These are phyloP conservation scores for Diaporthe citriasiana DNA, from an alignment of 2,329 filamentous ascomycete genomes.

Conservation along the genomic window DNA sequence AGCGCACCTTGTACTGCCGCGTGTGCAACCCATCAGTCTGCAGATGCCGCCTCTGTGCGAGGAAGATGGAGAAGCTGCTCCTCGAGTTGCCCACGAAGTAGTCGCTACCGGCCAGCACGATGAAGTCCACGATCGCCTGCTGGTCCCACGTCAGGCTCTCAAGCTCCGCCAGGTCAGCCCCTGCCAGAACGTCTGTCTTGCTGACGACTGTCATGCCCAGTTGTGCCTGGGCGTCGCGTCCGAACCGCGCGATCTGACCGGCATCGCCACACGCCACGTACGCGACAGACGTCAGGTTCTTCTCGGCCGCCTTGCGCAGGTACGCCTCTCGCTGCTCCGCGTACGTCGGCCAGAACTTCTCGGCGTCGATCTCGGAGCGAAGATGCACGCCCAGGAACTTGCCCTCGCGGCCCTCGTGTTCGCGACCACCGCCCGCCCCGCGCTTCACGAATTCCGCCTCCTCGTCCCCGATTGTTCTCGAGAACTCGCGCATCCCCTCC, in stretches of 20 bases:
- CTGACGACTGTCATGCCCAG: constrained; percentile 54
- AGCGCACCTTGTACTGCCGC: constrained; percentile 58
- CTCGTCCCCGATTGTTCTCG: constrained; percentile 37
- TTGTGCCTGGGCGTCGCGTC: constrained; percentile 50
- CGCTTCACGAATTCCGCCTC: background rate
- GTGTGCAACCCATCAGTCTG: constrained; percentile 57
- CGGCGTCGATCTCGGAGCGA: constrained; percentile 61
- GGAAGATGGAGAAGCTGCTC: constrained; percentile 63
- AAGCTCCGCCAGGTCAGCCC: constrained; percentile 50
- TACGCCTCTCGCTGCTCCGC: constrained; percentile 59
- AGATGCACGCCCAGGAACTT: constrained; percentile 60
- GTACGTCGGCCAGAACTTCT: constrained; percentile 61
- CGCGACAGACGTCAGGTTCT: constrained; percentile 50
- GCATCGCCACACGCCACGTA: constrained; percentile 63
- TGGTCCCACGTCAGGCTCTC: constrained; percentile 60
- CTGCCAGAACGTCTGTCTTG: constrained; percentile 54
- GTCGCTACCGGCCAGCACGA: constrained; percentile 56
- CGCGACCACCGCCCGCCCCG: background rate
- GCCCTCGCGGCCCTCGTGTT: constrained; percentile 31
- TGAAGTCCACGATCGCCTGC: constrained; percentile 58
- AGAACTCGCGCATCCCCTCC: constrained; percentile 53
- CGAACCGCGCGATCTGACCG: constrained; percentile 57
- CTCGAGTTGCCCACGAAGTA: constrained; percentile 61
- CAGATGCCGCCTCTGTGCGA: constrained; percentile 61
- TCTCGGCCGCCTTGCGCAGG: constrained; percentile 51